Conservation (phyloP, 768 basidiomycete genomes). For the Naganishia friedmannii region DNA sequence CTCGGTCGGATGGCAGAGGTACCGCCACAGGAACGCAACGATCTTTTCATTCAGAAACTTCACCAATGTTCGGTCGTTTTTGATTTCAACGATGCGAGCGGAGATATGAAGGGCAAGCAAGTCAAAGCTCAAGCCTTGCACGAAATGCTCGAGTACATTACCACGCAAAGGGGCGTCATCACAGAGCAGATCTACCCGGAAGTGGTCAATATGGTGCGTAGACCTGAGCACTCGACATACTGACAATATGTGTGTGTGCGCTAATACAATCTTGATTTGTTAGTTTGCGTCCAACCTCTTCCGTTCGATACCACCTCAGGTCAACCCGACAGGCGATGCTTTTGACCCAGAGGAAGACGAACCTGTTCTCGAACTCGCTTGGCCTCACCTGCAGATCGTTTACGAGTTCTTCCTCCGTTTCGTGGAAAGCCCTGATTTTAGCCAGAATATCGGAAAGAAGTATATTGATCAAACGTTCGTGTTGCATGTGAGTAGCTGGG, state of each 20-base stretch:
- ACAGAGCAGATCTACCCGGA: conserved; percentile 98
- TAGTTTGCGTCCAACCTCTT: conserved; percentile 98
- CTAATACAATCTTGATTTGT: background rate
- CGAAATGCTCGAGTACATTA: conserved; percentile 99
- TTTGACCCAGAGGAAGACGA: conserved; percentile 99
- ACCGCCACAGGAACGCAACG: conserved; percentile 77
- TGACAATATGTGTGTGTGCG: background rate
- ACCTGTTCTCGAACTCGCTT: conserved; percentile 95
- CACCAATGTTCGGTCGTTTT: conserved; percentile 95
- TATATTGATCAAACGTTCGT: conserved; percentile 97
- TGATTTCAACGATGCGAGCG: conserved; percentile 96
- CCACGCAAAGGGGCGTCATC: conserved; percentile 90
- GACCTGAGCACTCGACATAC: background rate
- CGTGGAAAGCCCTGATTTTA: conserved; percentile 95
- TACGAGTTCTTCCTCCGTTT: conserved; percentile 99
- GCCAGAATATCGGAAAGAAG: conserved; percentile 93
- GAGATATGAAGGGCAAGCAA: conserved; percentile 94
- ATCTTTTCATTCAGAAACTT: conserved; percentile 88
- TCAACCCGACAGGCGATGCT: conserved; percentile 95
- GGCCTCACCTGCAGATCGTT: conserved; percentile 98
- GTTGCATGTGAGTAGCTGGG: conserved; percentile 57
- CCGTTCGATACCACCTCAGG: conserved; percentile 98
- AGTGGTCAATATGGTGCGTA: conserved; percentile 90
- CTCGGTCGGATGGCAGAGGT: conserved; percentile 65
- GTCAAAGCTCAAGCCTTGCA: conserved; percentile 96